Evolutionary conservation across 768 basidiomycete species (phyloP).

Genomic region (Phylloporus sp.): DNA sequence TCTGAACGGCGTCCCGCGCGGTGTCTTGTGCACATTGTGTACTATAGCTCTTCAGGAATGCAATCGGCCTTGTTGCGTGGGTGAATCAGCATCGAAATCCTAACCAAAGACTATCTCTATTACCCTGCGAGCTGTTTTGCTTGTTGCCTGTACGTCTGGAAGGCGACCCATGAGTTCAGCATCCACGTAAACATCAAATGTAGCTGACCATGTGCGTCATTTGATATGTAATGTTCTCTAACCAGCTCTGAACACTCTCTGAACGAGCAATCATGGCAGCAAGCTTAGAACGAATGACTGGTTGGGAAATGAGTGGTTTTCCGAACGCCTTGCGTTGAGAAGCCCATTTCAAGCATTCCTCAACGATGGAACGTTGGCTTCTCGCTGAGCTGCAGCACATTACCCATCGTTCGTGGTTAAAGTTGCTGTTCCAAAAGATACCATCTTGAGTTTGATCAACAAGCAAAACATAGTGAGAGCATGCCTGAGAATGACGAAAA

Average conservation of each 20-base stretch:
- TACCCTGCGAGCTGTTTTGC: slow-evolving; percentile 70
- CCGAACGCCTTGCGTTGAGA: slow-evolving; percentile 90
- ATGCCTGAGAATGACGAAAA: slow-evolving; percentile 57
- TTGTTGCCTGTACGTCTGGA: slow-evolving; percentile 65
- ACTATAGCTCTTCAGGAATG: slow-evolving; percentile 70
- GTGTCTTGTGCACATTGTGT: slow-evolving; percentile 76
- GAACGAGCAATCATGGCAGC: slow-evolving; percentile 85
- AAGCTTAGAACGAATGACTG: slow-evolving; percentile 84
- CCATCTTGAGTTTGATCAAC: not conserved
- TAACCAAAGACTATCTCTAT: slow-evolving; percentile 10
- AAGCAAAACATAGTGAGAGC: not conserved
- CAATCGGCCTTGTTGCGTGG: slow-evolving; percentile 53
- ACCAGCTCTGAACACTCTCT: slow-evolving; percentile 79
- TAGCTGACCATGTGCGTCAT: slow-evolving; percentile 71
- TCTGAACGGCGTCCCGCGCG: slow-evolving; percentile 69
- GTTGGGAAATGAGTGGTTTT: slow-evolving; percentile 75
- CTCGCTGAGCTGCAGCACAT: slow-evolving; percentile 78
- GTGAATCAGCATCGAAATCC: not conserved
- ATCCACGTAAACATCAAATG: not conserved
- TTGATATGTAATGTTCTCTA: slow-evolving; percentile 83
- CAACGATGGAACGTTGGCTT: slow-evolving; percentile 61
- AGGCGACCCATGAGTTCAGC: slow-evolving; percentile 1
- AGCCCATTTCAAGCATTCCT: slow-evolving; percentile 90
- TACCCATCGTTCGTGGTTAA: slow-evolving; percentile 94
- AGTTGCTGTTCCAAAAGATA: slow-evolving; percentile 52